A percentile compares a stretch with the other conserved stretches of the same genome.
Evolutionary conservation across 176 grass and related monocot species (phyloP).

Genomic region (Thalia dealbata): DNA sequence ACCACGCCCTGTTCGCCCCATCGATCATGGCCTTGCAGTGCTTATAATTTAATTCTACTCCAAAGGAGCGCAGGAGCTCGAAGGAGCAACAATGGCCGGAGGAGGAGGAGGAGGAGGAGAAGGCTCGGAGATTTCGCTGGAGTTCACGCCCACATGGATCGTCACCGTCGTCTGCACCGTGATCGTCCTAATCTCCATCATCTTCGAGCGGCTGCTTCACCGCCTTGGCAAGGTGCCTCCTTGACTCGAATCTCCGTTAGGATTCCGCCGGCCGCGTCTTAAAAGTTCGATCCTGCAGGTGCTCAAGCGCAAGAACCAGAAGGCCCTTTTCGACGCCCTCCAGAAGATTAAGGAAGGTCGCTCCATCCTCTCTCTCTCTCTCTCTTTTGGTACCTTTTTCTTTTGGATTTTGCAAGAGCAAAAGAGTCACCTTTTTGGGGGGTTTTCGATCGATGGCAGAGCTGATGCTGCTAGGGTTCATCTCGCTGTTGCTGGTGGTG

Average conservation of each 20-base stretch:
- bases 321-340: constrained; percentile 59
- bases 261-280: background rate
- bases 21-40: no score
- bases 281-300: background rate
- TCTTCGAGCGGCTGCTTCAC: constrained; percentile 83
- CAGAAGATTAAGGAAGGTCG: constrained; percentile 86
- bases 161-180: constrained; percentile 55
- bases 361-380: background rate
- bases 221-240: constrained; percentile 56
- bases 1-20: no score
- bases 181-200: constrained; percentile 62
- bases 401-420: background rate
- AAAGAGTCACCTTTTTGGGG: background rate
- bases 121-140: constrained; percentile 24
- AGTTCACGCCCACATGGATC: constrained; percentile 95
- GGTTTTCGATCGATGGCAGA: constrained; percentile 32
- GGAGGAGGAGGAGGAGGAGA: background rate
- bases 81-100: constrained; percentile 29
- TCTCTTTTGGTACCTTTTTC: background rate
- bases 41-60: no score
- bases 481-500: constrained; percentile 62
- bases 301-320: constrained; percentile 33
- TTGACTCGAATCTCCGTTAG: background rate
- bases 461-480: constrained; percentile 86
- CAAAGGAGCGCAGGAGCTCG: no score